Evolutionary conservation across 306 rosid species (phyloP).

Genomic region (Acmispon strigosus): DNA sequence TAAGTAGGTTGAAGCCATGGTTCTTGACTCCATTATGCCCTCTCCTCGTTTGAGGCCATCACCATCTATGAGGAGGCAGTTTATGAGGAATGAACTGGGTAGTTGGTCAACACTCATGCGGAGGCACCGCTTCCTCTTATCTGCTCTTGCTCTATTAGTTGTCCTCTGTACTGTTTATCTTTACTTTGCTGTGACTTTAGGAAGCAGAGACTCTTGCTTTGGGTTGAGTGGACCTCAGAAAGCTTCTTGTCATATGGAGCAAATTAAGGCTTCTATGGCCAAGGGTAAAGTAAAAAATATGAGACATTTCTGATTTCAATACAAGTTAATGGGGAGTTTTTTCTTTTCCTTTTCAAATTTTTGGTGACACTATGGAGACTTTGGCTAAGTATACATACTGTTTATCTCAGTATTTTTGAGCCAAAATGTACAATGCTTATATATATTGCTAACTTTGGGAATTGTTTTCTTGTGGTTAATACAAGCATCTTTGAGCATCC

Average conservation of each 20-base stretch:
- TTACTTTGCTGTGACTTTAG: conserved; percentile 71
- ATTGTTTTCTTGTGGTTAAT: neutral
- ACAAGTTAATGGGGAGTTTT: neutral
- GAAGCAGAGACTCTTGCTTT: conserved; percentile 34
- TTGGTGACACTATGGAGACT: neutral
- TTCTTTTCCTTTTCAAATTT: neutral
- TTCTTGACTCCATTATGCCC: conserved; percentile 55
- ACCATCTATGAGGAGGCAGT: conserved; percentile 57
- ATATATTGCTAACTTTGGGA: conserved; percentile 7
- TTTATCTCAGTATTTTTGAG: neutral
- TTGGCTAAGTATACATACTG: neutral
- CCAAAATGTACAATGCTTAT: conserved; percentile 3
- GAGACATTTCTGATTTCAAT: conserved; percentile 25
- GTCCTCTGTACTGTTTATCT: conserved; percentile 79
- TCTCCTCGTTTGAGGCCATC: conserved; percentile 52
- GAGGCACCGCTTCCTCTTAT: conserved; percentile 71
- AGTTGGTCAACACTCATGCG: conserved; percentile 60
- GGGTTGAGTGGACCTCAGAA: conserved; percentile 58
- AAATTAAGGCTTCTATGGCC: conserved; percentile 39
- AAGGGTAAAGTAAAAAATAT: conserved; percentile 47
- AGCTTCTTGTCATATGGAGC: conserved; percentile 57
- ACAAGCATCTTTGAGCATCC: neutral
- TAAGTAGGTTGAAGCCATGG: conserved; percentile 52
- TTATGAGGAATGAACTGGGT: conserved; percentile 51
- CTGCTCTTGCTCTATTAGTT: conserved; percentile 46